Base-by-base conservation (phyloP, 768 basidiomycete genomes). In the Xanthoconium stramineum region DNA sequence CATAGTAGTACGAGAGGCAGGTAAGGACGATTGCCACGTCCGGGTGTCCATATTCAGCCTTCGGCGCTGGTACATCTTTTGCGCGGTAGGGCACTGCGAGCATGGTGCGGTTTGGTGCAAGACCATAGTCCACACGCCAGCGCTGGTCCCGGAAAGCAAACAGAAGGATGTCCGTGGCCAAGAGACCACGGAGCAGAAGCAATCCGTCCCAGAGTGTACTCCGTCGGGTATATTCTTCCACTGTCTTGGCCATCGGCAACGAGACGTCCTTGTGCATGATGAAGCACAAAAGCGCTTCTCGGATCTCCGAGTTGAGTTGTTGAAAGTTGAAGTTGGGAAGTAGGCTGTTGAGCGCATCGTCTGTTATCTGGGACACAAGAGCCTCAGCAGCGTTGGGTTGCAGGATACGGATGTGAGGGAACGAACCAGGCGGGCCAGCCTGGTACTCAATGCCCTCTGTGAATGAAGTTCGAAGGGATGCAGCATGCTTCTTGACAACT, bases 161-260 rank as follows among this genome's bases (percentile, higher is more conserved):
- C 11, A 38, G 37, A 38, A 38, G 37, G 6, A 38, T 38, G 37
- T 17, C 14, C 11, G 11, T 13, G 11, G 37, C 37, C 37, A 38
- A 15, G 2, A 82, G 64, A 2, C 81, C 81, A 1, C 80, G 76
- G 10, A 78, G 67, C 2, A 81, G 67, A 1, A 83, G 69, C 14
- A 82, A 50, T 32, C 63, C 58, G 17, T 63, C 67, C 75, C 77
- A 79, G 5, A 66, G 52, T 13, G 43, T 30, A 5, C 58, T 56
- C 47, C 61, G 68, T 28, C 49, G 44, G 47, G 29, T 45, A 20
- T 47, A 48, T 8, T 55, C 50, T 56, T 64, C 43, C n/a, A 47
- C 50, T 1, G 30, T 17, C 50, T 51, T 44, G 19, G 10, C 30
- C 2, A 19, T 46, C 1, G 19, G 3, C 19, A 32, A 12, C 3